Base-by-base conservation (phyloP, 208 protist species). In the Acanthamoeba pearcei region DNA sequence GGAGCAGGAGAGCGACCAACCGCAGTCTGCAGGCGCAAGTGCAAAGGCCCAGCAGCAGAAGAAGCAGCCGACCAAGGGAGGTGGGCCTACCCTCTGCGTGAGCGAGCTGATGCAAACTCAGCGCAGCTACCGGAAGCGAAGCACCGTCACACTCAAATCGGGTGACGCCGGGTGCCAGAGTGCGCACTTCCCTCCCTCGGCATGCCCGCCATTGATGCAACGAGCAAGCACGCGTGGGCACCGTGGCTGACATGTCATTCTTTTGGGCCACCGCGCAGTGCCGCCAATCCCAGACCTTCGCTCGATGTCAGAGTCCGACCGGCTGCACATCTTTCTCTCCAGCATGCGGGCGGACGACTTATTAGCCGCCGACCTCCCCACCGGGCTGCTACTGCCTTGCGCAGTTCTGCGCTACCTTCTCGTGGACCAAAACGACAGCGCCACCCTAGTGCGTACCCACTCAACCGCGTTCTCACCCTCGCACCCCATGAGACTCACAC, bases 381-480 rank as follows among this genome's bases (percentile, higher is more conserved):
- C 82, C 3, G 82, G 17, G 15, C 29, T 89, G 24, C 10, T 89
- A 6, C 5, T 89, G 24, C 82, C 82, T n/a, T 89, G 82, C 35
- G 82, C 82, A 35, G 82, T 66, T n/a, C 82, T 89, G 29, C 82
- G 82, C 24, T 89, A 66, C 15, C 82, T 89, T 0, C 82, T 89
- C 19, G 51, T 66, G 10, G 82, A 66, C 5, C 51, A 89, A 12
- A 46, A 5, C 82, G 19, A 42, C 32, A 38, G 27, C 68, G 72
- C 38, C 19, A 24, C 19, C 38, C 24, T 46, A 24, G 72, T 80
- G 13, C 12, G 68, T 38, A 5, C 68, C 29, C 68, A 22, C 29
- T 27, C 27, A 49, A 13, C 46, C 46, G 10, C 46, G 46, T 49
- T 13, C 46, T 13, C 46, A 49, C 46, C 46, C 42, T 49, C 46